Evolutionary conservation across 1,139 yeast genomes (phyloP).

Genomic region (Zygoascus meyerae): DNA sequence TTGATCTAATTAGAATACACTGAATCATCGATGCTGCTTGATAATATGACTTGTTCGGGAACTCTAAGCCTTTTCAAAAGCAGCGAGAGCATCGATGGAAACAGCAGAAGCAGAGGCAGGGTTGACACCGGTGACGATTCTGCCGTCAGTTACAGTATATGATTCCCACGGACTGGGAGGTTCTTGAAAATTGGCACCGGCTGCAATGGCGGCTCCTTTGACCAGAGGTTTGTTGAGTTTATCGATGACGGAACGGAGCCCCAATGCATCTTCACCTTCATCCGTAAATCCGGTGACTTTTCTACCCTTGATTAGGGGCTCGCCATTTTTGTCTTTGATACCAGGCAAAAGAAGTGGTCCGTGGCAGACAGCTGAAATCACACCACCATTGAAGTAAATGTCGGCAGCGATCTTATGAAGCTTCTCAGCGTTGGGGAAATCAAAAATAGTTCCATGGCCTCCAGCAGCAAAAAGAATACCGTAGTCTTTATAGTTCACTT

Average conservation of each 20-base stretch:
- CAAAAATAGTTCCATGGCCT: conserved; percentile 59
- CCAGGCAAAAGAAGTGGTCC: conserved; percentile 54
- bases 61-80: conserved; percentile 8
- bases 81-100: conserved; percentile 35
- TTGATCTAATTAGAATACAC: too few species aligned
- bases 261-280: conserved; percentile 44
- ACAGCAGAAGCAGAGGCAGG: conserved; percentile 55
- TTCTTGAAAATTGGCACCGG: conserved; percentile 41
- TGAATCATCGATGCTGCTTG: too few species aligned
- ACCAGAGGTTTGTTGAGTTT: conserved; percentile 30
- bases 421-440: conserved; percentile 48
- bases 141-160: conserved; percentile 47
- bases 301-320: conserved; percentile 46
- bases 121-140: conserved; percentile 55
- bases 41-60: neutral
- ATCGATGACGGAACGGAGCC: conserved; percentile 36
- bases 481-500: conserved; percentile 40
- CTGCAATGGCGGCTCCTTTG: conserved; percentile 36
- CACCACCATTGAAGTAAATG: conserved; percentile 48
- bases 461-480: conserved; percentile 55
- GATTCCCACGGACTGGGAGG: conserved; percentile 48
- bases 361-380: conserved; percentile 63
- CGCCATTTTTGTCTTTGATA: conserved; percentile 42
- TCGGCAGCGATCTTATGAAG: conserved; percentile 43
- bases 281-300: conserved; percentile 58